A percentile compares a stretch with the other conserved stretches of the same genome.
Conservation (phyloP, 768 basidiomycete species). For the Termitomyces sp. region DNA sequence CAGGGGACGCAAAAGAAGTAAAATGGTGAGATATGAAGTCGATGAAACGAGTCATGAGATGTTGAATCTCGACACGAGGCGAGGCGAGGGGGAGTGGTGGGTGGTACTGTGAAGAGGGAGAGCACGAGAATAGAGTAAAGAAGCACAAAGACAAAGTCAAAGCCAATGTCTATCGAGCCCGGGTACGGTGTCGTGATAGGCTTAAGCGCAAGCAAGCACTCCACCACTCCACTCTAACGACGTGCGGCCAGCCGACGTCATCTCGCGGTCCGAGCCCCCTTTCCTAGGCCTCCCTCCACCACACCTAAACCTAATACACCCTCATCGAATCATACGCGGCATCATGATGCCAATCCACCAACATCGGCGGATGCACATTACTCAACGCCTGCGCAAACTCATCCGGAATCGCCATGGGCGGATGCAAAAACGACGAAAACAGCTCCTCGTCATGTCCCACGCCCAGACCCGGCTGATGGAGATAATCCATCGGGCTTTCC, state of each 20-base stretch:
- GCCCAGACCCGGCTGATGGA: conserved; percentile 64
- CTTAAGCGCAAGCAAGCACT: too few species aligned
- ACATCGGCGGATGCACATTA: conserved; percentile 21
- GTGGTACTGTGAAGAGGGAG: not conserved
- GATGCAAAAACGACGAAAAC: conserved; percentile 44
- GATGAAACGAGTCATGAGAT: conserved; percentile 5
- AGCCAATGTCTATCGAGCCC: not conserved
- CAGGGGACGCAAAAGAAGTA: not conserved
- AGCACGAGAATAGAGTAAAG: not conserved
- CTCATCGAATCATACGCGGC: conserved; percentile 22
- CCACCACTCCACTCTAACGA: too few species aligned
- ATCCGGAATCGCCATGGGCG: conserved; percentile 39
- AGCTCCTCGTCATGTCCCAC: conserved; percentile 69
- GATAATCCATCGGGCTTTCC: conserved; percentile 70
- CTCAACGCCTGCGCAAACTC: conserved; percentile 17
- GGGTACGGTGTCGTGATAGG: too few species aligned
- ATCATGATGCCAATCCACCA: conserved; percentile 19
- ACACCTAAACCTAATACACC: conserved; percentile 17
- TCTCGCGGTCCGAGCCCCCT: too few species aligned
- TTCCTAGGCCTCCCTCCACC: too few species aligned
- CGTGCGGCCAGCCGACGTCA: not conserved
- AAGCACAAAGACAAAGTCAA: not conserved
- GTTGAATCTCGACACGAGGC: conserved; percentile 6
- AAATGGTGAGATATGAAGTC: not conserved
- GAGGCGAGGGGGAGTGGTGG: not conserved